These are phyloP conservation scores for Herpetospermum pedunculosum DNA, from an alignment of 306 rosid genomes.

Conservation along the genomic window DNA sequence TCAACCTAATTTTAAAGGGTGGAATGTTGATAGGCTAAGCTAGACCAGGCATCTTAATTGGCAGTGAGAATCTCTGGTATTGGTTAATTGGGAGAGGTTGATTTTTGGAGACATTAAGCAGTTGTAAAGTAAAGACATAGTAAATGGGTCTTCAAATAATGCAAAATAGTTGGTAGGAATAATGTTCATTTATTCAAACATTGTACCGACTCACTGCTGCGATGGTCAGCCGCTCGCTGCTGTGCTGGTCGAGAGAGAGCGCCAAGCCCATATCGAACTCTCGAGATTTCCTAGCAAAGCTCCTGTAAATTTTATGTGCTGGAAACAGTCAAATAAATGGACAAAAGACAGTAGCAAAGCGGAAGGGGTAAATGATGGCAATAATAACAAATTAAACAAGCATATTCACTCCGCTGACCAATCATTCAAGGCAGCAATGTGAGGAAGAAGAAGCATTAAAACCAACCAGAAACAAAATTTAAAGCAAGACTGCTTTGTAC, in stretches of 20 bases:
- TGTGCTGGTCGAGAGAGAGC: neutral
- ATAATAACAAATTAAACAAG: neutral
- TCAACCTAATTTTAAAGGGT: no score
- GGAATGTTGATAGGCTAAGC: neutral
- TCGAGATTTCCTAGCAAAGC: neutral
- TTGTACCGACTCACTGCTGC: neutral
- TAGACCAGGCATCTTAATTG: neutral
- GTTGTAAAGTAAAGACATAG: neutral
- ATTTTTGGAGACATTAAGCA: neutral
- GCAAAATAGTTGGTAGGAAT: constrained; percentile 6
- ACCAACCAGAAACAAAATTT: neutral
- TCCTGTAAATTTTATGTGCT: neutral
- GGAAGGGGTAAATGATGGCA: neutral
- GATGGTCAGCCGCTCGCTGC: neutral
- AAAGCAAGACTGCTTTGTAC: constrained; percentile 1
- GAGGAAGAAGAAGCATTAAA: constrained; percentile 3
- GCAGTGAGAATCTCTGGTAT: neutral
- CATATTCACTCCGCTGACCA: neutral
- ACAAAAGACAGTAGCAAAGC: neutral
- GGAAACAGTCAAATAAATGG: neutral
- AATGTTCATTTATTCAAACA: neutral
- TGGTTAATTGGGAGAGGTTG: neutral
- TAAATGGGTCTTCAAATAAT: constrained; percentile 5
- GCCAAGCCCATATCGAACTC: neutral
- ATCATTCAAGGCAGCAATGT: neutral